Percentiles rank a stretch among this genome's conserved stretches.
Conservation (phyloP, 2,329 filamentous ascomycete species). For the Pestalotiopsis sp. region DNA sequence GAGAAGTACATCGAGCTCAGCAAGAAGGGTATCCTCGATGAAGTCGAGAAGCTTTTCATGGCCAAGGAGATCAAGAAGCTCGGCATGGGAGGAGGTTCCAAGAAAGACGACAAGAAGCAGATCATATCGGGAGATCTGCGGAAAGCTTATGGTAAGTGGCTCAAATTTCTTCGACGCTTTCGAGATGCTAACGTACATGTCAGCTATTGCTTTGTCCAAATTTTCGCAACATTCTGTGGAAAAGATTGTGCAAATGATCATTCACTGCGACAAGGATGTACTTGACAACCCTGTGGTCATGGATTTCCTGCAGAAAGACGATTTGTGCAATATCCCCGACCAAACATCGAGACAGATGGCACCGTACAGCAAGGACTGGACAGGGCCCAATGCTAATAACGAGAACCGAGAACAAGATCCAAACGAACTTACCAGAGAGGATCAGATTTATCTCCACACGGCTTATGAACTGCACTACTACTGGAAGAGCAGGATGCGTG, state of each 20-base stretch:
- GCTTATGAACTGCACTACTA: constrained; percentile 96
- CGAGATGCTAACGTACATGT: constrained; percentile 29
- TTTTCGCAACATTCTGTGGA: constrained; percentile 85
- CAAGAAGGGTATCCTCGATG: constrained; percentile 92
- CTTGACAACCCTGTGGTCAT: constrained; percentile 90
- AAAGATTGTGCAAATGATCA: constrained; percentile 87
- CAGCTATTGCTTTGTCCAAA: constrained; percentile 88
- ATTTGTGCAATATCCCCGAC: constrained; percentile 89
- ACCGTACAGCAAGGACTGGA: constrained; percentile 96
- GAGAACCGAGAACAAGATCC: constrained; percentile 85
- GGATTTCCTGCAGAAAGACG: constrained; percentile 93
- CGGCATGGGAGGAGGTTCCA: constrained; percentile 70
- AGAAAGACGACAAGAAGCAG: constrained; percentile 96
- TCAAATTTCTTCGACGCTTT: not conserved
- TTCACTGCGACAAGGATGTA: constrained; percentile 89
- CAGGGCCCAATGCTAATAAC: constrained; percentile 77
- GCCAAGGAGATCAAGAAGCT: constrained; percentile 94
- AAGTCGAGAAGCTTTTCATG: constrained; percentile 96
- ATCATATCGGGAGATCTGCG: constrained; percentile 89
- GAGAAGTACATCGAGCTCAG: constrained; percentile 94
- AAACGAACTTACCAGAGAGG: constrained; percentile 84
- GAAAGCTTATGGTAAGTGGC: constrained; percentile 73
- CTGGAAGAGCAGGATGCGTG: constrained; percentile 97
- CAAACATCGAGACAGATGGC: constrained; percentile 90
- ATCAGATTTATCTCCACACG: constrained; percentile 93